Conservation (phyloP, 352 stramenopile species). For the Phytophthora tubulina region DNA sequence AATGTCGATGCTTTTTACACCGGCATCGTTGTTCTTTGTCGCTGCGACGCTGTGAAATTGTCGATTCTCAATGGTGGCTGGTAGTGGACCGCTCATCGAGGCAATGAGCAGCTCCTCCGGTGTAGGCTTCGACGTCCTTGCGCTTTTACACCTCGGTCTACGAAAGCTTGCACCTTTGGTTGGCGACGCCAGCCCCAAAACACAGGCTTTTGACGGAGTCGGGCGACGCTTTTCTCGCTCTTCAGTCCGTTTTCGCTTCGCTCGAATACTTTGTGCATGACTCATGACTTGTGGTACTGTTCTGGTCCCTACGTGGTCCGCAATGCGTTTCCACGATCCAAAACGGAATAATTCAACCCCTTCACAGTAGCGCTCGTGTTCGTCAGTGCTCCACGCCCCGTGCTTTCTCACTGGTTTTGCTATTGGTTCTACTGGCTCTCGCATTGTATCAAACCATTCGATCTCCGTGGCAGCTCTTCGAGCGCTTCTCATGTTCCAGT, state of each 20-base stretch:
- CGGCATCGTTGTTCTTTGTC: no score
- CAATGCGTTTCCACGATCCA: conserved; percentile 30
- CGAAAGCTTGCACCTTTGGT: not conserved
- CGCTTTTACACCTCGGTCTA: not conserved
- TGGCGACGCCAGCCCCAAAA: not conserved
- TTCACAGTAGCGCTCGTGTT: conserved; percentile 29
- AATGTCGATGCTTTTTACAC: no score
- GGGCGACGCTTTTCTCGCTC: not conserved
- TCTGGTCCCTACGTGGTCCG: conserved; percentile 23
- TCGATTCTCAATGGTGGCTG: not conserved
- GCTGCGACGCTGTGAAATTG: no score
- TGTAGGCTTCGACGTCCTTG: not conserved
- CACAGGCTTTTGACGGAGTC: not conserved
- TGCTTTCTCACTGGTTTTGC: not conserved
- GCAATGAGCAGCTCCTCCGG: conserved; percentile 5
- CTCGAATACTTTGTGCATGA: conserved; percentile 30
- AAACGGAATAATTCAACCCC: conserved; percentile 17
- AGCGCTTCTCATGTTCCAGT: conserved; percentile 8
- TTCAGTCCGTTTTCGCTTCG: conserved; percentile 22
- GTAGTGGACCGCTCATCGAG: not conserved
- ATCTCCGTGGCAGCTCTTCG: conserved; percentile 9
- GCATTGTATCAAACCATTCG: conserved; percentile 6
- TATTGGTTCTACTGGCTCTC: not conserved
- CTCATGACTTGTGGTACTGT: conserved; percentile 30
- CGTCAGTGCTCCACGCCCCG: conserved; percentile 22